A percentile compares a stretch with the other conserved stretches of the same genome.
Conservation (phyloP, 345 rosid genomes). For the Syzygium jambos region DNA sequence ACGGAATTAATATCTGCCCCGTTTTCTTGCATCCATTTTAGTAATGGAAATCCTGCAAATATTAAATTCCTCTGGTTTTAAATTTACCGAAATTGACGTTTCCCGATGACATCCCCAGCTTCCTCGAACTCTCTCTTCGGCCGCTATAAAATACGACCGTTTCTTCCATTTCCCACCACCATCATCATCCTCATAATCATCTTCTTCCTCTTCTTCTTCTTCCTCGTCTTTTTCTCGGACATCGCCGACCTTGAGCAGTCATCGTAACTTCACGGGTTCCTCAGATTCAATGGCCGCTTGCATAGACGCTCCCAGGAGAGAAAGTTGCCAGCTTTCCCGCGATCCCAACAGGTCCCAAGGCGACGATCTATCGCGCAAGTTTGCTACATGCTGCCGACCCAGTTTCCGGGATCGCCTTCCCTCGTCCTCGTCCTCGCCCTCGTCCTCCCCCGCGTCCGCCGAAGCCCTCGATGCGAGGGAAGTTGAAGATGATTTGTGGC, state of each 20-base stretch:
- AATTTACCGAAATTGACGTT: background rate
- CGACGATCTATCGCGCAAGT: slow-evolving; percentile 2
- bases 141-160: background rate
- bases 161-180: background rate
- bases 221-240: background rate
- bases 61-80: background rate
- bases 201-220: background rate
- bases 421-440: background rate
- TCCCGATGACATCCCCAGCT: background rate
- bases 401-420: background rate
- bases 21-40: background rate
- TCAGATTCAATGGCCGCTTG: slow-evolving; percentile 61
- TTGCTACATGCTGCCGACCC: slow-evolving; percentile 29
- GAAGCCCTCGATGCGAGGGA: slow-evolving; percentile 11
- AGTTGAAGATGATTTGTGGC: slow-evolving; percentile 38
- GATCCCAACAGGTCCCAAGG: slow-evolving; percentile 24
- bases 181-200: background rate
- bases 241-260: background rate
- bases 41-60: background rate
- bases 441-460: background rate
- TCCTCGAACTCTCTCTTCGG: background rate
- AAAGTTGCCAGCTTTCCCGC: slow-evolving; percentile 28
- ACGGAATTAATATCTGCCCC: too few relatives aligned
- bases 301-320: slow-evolving; percentile 43
- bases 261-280: background rate